A percentile compares a stretch with the other conserved stretches of the same genome.
Conservation (phyloP, 2,329 filamentous ascomycete genomes). For the Pestalotiopsis sp. region DNA sequence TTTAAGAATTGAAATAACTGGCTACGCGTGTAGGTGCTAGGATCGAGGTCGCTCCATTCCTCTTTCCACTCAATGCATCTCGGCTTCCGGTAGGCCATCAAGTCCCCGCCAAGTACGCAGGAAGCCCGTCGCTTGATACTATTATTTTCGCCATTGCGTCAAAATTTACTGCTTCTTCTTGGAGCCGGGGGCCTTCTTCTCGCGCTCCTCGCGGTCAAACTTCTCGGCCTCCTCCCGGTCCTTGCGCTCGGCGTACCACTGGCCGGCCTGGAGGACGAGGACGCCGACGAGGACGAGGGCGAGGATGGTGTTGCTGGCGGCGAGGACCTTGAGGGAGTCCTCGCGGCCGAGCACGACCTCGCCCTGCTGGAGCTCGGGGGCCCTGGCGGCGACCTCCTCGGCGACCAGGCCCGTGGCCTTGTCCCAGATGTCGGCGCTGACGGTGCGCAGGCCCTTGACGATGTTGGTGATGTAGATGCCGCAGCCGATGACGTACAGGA, state of each 20-base stretch:
- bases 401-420: slow-evolving; percentile 14
- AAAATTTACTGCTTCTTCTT: slow-evolving; percentile 20
- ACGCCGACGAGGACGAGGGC: slow-evolving; percentile 91
- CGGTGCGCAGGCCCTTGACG: slow-evolving; percentile 87
- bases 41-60: too few relatives aligned
- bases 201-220: slow-evolving; percentile 51
- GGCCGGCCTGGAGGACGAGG: slow-evolving; percentile 88
- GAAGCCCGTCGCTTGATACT: neutral
- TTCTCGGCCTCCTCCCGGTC: slow-evolving; percentile 78
- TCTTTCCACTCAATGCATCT: too few relatives aligned
- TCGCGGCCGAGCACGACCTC: slow-evolving; percentile 78
- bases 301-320: slow-evolving; percentile 94
- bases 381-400: neutral
- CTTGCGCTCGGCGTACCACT: slow-evolving; percentile 98
- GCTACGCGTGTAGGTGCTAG: too few relatives aligned
- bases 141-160: neutral
- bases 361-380: slow-evolving; percentile 31
- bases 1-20: too few relatives aligned
- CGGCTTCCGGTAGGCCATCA: too few relatives aligned
- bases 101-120: neutral
- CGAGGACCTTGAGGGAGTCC: slow-evolving; percentile 87
- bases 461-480: slow-evolving; percentile 97
- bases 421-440: slow-evolving; percentile 70
- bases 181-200: slow-evolving; percentile 35
- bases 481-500: slow-evolving; percentile 83